phyloP scores from a whole-genome alignment of 768 basidiomycete genomes.

The Podaxis sp. region DNA sequence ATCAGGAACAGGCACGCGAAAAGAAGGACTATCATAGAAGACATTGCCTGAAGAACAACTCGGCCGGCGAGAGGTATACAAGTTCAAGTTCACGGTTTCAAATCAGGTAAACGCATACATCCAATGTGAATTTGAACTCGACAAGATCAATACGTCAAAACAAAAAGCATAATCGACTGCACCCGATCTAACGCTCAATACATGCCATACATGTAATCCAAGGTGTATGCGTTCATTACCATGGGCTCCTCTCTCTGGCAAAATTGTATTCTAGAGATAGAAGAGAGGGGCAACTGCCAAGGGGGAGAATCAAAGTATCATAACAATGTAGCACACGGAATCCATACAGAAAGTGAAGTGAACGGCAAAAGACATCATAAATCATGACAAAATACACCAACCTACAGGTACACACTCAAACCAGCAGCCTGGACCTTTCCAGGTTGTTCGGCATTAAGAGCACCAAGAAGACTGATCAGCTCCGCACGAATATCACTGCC shows the following conservation, averaged over 20 bases:
- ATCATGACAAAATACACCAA: slow-evolving; percentile 16
- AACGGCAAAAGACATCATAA: slow-evolving; percentile 18
- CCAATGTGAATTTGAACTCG: background rate
- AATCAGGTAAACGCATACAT: background rate
- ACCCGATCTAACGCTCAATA: background rate
- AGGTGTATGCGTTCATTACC: background rate
- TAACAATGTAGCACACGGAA: slow-evolving; percentile 14
- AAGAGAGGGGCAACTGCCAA: slow-evolving; percentile 12
- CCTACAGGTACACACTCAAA: slow-evolving; percentile 52
- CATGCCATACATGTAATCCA: background rate
- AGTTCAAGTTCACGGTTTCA: background rate
- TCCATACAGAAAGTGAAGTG: slow-evolving; percentile 16
- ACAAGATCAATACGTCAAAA: slow-evolving; percentile 19
- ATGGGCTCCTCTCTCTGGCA: background rate
- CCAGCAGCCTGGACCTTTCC: slow-evolving; percentile 82
- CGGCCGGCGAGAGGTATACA: slow-evolving; percentile 52
- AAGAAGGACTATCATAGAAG: slow-evolving; percentile 66
- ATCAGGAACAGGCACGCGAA: slow-evolving; percentile 35
- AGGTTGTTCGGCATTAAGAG: slow-evolving; percentile 74
- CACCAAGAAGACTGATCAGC: slow-evolving; percentile 70
- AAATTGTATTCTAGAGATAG: slow-evolving; percentile 11
- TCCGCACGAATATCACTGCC: slow-evolving; percentile 76
- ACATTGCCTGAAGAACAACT: slow-evolving; percentile 40
- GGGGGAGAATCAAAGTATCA: slow-evolving; percentile 13
- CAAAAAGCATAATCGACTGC: slow-evolving; percentile 4